Evolutionary conservation across 1,139 yeast genomes (phyloP).

Genomic region (Candida labiduridarum): DNA sequence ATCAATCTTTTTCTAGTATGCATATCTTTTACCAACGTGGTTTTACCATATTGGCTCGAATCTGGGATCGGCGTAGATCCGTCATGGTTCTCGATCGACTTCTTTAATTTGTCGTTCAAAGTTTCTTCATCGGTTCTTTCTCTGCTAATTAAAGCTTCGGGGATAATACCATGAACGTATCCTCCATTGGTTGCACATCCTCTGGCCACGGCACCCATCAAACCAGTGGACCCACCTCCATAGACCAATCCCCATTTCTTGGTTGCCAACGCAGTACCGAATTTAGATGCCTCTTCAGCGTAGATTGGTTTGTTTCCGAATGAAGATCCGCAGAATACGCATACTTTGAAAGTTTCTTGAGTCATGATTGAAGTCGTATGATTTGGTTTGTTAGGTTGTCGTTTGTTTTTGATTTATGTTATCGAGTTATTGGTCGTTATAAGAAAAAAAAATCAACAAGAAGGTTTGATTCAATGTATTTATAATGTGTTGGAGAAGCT

Average conservation of each 20-base stretch:
- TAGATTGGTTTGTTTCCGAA: conserved; percentile 60
- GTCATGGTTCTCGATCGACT: conserved; percentile 50
- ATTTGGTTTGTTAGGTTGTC: neutral
- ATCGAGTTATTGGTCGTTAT: neutral
- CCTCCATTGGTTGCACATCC: conserved; percentile 69
- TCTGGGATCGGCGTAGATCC: conserved; percentile 69
- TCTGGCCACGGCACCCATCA: conserved; percentile 86
- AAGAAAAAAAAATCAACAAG: neutral
- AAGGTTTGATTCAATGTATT: neutral
- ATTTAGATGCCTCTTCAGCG: conserved; percentile 54
- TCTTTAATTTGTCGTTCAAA: conserved; percentile 49
- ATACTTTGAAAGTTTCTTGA: conserved; percentile 31
- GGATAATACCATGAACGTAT: conserved; percentile 84
- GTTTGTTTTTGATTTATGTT: neutral
- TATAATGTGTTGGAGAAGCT: neutral
- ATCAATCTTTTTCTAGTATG: conserved; percentile 85
- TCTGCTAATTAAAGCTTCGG: conserved; percentile 74
- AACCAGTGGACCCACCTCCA: conserved; percentile 89
- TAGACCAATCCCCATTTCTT: conserved; percentile 78
- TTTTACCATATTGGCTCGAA: conserved; percentile 66
- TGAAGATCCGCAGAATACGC: conserved; percentile 89
- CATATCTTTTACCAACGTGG: conserved; percentile 85
- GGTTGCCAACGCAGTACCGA: conserved; percentile 62
- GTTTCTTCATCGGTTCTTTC: conserved; percentile 60
- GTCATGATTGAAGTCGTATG: neutral